Evolutionary conservation across 1,139 yeast genomes (phyloP).

Genomic region (Suhomyces taliae): DNA sequence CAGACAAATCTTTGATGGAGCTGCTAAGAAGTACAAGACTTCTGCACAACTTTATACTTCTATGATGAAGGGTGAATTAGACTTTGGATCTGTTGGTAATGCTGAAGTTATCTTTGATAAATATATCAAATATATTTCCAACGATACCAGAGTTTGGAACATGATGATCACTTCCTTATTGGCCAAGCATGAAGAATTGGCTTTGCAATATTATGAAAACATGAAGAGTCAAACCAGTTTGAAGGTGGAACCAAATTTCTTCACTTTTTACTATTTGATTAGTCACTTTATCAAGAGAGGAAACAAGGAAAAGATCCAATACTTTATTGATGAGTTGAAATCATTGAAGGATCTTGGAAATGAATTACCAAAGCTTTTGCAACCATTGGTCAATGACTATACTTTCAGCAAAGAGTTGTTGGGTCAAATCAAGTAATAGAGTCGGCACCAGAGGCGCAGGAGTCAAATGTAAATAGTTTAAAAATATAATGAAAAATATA

Average conservation of each 20-base stretch:
- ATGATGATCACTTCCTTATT: constrained; percentile 55
- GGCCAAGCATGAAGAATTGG: constrained; percentile 36
- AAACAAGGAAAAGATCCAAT: constrained; percentile 34
- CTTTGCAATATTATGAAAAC: constrained; percentile 38
- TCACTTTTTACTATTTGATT: constrained; percentile 57
- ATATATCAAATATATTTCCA: constrained; percentile 31
- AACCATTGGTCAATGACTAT: constrained; percentile 19
- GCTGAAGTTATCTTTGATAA: constrained; percentile 53
- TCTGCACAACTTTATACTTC: constrained; percentile 51
- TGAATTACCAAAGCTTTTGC: constrained; percentile 34
- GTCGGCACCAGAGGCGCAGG: no score
- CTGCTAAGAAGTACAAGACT: constrained; percentile 35
- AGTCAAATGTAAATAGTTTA: no score
- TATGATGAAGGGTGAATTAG: constrained; percentile 59
- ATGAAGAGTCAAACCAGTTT: constrained; percentile 25
- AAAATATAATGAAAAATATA: no score
- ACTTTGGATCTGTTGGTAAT: constrained; percentile 43
- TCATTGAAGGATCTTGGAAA: constrained; percentile 38
- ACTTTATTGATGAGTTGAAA: constrained; percentile 37
- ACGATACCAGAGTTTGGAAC: constrained; percentile 56
- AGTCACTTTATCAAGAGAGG: constrained; percentile 39
- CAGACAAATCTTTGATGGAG: constrained; percentile 44
- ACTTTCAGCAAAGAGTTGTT: constrained; percentile 11
- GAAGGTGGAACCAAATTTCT: constrained; percentile 49
- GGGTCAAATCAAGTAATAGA: constrained; percentile 4